Conservation (phyloP, 805 yeast genomes). For the Metschnikowia chrysomelidarum region DNA sequence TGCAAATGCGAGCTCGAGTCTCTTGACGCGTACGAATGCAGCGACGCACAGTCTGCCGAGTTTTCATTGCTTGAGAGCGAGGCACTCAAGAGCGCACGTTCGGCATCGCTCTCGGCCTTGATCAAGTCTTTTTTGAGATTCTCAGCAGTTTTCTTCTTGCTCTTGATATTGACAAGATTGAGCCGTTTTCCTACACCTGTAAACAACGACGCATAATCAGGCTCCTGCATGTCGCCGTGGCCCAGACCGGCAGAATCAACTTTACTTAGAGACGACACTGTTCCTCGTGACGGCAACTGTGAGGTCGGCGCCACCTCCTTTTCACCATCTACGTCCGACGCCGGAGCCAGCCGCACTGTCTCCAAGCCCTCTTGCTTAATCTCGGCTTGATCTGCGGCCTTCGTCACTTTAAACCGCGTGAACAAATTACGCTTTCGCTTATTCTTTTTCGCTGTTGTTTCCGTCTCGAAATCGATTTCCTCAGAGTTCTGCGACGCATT, state of each 20-base stretch:
- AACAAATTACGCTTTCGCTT: constrained; percentile 37
- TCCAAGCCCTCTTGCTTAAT: constrained; percentile 2
- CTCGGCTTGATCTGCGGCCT: constrained; percentile 8
- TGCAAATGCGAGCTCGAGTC: constrained; percentile 7
- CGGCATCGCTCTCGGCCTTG: neutral
- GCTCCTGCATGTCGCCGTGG: constrained; percentile 22
- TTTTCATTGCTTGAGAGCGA: constrained; percentile 18
- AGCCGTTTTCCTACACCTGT: constrained; percentile 43
- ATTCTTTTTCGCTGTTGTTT: constrained; percentile 31
- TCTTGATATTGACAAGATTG: constrained; percentile 26
- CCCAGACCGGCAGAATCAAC: constrained; percentile 12
- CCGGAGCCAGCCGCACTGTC: too few species aligned
- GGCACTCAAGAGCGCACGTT: constrained; percentile 3
- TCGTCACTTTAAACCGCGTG: constrained; percentile 35
- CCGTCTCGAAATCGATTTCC: too few species aligned
- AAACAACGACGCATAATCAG: constrained; percentile 44
- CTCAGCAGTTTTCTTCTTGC: constrained; percentile 23
- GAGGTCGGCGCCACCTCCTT: neutral
- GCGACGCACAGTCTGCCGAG: constrained; percentile 16
- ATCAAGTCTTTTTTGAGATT: constrained; percentile 22
- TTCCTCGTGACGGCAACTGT: neutral
- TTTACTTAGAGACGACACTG: constrained; percentile 7
- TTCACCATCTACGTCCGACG: neutral
- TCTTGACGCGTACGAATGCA: constrained; percentile 8
- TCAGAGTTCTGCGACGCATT: constrained; percentile 1